A percentile compares a stretch with the other conserved stretches of the same genome.
Evolutionary conservation across 495 filamentous ascomycete species (phyloP).

Genomic region (Terfezia claveryi): DNA sequence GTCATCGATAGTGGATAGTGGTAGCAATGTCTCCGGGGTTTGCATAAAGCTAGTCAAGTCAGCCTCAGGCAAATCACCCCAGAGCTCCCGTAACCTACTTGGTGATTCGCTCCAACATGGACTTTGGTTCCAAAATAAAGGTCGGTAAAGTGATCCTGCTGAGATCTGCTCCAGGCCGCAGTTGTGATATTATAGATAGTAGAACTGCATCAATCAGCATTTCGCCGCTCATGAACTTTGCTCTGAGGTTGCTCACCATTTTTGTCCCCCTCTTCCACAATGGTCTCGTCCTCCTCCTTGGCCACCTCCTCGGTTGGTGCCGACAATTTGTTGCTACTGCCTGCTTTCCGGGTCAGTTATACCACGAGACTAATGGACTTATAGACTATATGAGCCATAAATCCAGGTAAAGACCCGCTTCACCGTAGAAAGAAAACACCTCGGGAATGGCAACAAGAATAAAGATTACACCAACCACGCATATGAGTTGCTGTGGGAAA

Average conservation of each 20-base stretch:
- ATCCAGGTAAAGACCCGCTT: too few species aligned
- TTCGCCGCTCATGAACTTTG: not conserved
- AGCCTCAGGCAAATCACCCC: not conserved
- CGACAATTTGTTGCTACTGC: not conserved
- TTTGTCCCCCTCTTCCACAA: slow-evolving; percentile 20
- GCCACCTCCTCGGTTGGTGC: not conserved
- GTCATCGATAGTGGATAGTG: slow-evolving; percentile 71
- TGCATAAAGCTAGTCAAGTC: slow-evolving; percentile 72
- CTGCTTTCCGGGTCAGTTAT: not conserved
- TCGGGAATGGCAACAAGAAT: too few species aligned
- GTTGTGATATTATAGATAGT: slow-evolving; percentile 64
- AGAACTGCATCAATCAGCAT: slow-evolving; percentile 14
- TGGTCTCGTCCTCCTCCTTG: slow-evolving; percentile 14
- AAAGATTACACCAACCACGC: not conserved
- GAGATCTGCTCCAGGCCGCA: slow-evolving; percentile 84
- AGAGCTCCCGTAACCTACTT: slow-evolving; percentile 38
- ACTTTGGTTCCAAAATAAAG: slow-evolving; percentile 91
- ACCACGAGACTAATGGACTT: not conserved
- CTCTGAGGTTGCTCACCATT: slow-evolving; percentile 9
- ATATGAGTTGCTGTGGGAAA: not conserved
- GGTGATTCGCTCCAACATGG: slow-evolving; percentile 96
- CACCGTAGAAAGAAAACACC: too few species aligned
- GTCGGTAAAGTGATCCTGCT: slow-evolving; percentile 87
- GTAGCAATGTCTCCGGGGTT: slow-evolving; percentile 84
- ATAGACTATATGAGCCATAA: too few species aligned